Evolutionary conservation across 2,329 filamentous ascomycete species (phyloP).

Genomic region (Tolypocladium endophyticum): DNA sequence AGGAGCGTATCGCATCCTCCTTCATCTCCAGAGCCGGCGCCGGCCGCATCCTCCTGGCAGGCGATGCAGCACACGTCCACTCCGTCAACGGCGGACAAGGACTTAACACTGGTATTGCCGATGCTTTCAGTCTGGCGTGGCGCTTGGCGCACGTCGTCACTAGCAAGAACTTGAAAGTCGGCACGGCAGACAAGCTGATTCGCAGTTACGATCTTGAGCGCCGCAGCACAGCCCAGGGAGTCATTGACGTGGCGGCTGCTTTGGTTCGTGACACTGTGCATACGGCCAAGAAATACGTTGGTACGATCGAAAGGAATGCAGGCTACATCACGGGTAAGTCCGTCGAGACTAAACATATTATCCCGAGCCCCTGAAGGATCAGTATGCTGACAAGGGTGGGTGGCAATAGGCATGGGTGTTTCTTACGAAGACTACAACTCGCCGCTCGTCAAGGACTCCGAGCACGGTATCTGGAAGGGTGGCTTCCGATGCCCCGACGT

Average conservation of each 20-base stretch:
- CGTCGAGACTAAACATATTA: not conserved
- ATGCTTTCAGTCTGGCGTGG: slow-evolving; percentile 45
- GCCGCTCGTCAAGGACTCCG: slow-evolving; percentile 20
- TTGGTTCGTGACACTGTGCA: slow-evolving; percentile 33
- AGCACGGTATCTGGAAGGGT: slow-evolving; percentile 24
- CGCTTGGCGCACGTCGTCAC: slow-evolving; percentile 27
- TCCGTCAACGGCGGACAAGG: slow-evolving; percentile 46
- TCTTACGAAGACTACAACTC: slow-evolving; percentile 24
- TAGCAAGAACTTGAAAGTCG: slow-evolving; percentile 10
- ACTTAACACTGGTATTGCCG: slow-evolving; percentile 47
- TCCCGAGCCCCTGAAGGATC: not conserved
- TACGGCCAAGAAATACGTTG: slow-evolving; percentile 33
- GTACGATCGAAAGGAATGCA: slow-evolving; percentile 34
- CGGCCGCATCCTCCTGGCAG: slow-evolving; percentile 39
- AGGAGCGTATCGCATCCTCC: slow-evolving; percentile 26
- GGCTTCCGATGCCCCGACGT: slow-evolving; percentile 27
- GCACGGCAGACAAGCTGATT: slow-evolving; percentile 17
- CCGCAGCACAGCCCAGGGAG: slow-evolving; percentile 28
- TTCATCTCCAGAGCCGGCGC: slow-evolving; percentile 27
- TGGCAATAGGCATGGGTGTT: slow-evolving; percentile 26
- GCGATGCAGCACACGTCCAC: slow-evolving; percentile 47
- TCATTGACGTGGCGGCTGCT: slow-evolving; percentile 35
- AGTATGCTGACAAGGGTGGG: not conserved
- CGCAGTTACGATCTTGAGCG: slow-evolving; percentile 34
- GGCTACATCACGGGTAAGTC: slow-evolving; percentile 34